Base-by-base conservation (phyloP, 2,329 filamentous ascomycete species). In the Fusarium metavorans region DNA sequence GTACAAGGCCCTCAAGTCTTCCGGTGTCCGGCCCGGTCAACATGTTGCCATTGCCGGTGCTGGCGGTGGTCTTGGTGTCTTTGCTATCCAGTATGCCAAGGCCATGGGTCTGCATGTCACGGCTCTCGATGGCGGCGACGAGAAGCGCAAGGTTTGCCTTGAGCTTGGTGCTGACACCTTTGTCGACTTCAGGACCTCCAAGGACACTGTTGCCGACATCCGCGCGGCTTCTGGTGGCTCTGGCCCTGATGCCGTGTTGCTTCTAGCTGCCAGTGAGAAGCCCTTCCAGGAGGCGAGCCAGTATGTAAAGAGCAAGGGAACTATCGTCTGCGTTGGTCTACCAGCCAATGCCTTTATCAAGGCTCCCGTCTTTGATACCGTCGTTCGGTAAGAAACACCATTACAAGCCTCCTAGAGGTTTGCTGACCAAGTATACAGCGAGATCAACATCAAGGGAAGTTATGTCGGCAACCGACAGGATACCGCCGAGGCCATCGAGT, bases 381-480 rank as follows among this genome's bases (percentile, higher is more conserved):
- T 98, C 67, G 89, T 95, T 37, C 74, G 76, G 76, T 78, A 75
- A 41, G 74, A 43, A 1, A 30, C 11, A 2, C 0, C 2, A 7
- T 14, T 0, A n/a, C 10, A 2, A 6, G 2, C 5, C 2, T 10
- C 11, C 27, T 16, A 1, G 3, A 27, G 0, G n/a, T 48, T 14
- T 3, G 7, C 58, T 78, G 39, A 78, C 34, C 11, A 43, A 35
- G 2, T 2, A 13, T 18, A 68, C 79, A 85, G 92, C 83, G 97
- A 97, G 94, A 91, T 98, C 85, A 92, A 85, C 76, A 97, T 98
- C 87, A 94, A 94, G 86, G 95, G 95, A 65, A 94, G 91, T 76
- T 98, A 98, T 80, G 95, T 98, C 71, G 95, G 95, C 62, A 97
- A 97, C 86, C 89, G 95, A 75, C 91, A 93, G 82, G 95, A 98